Evolutionary conservation across 371 early-diverging fungal species (phyloP), one percentile per base, ranked within the genome.

Genomic region (Rhizomucor pusillus): DNA sequence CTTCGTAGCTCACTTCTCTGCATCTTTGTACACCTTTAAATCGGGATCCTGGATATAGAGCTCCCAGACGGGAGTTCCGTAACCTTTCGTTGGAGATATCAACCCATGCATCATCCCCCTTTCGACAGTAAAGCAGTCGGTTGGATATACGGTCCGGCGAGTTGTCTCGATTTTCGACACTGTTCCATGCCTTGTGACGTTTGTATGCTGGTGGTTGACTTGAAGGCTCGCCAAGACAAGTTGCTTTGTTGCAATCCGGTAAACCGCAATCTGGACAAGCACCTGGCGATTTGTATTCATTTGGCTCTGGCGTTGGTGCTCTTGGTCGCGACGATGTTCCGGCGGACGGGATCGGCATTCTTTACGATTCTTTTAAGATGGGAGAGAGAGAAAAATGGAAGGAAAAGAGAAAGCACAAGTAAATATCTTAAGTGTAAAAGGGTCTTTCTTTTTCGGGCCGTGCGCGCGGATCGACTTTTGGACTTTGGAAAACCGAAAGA

Each of bases 21-120:
- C 84, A 80, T 52, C 71, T 73, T 61, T 90, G 90, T 40, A 81
- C 76, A n/a, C 90, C 90, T 43, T 54, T 64, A 54, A 90, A 90
- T 44, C 60, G 50, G 16, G 80, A 71, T 13, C 90, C 90, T 1
- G 85, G 59, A 52, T 82, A 88, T 22, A 90, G 76, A 6, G 51
- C 52, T 0, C 67, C 67, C 43, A 66, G 41, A 12, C 57, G 53
- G 25, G 57, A 52, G 37, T 44, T 53, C n/a, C 54, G 59, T 19
- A 66, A 33, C 22, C 67, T 50, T 7, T 62, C 59, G 14, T 52
- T 48, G 20, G 62, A 66, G 25, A 66, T 56, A 44, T 66, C 67
- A 6, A 65, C 64, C 64, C 64, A 64, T 10, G 48, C 47, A 16
- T 64, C 64, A 33, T 59, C 64, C 20, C 55, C 64, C 37, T 50